Evolutionary conservation across 1,139 yeast genomes (phyloP).

Genomic region (Kodamaea suecica): DNA sequence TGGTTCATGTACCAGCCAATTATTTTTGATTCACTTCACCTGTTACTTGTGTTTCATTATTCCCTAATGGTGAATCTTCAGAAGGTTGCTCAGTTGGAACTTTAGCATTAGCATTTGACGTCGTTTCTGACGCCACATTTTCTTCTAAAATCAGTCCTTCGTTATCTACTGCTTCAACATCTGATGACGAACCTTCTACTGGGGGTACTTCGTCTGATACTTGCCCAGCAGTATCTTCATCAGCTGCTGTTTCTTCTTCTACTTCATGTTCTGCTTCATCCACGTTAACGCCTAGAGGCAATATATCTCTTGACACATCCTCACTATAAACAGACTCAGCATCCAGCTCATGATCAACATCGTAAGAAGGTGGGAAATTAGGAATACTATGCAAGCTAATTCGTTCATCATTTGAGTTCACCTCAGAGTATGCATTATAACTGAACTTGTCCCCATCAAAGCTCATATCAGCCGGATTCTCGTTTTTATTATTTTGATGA

Average conservation of each 20-base stretch:
- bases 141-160: neutral
- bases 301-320: too few relatives aligned
- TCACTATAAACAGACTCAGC: neutral
- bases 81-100: too few relatives aligned
- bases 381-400: slow-evolving; percentile 43
- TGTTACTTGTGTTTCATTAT: too few relatives aligned
- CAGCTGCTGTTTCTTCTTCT: slow-evolving; percentile 1
- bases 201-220: neutral
- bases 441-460: slow-evolving; percentile 29
- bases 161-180: neutral
- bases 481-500: slow-evolving; percentile 13
- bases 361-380: slow-evolving; percentile 37
- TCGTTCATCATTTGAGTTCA: slow-evolving; percentile 35
- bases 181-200: neutral
- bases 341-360: slow-evolving; percentile 9
- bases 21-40: too few relatives aligned
- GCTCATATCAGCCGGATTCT: slow-evolving; percentile 7
- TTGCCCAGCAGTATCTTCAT: slow-evolving; percentile 1
- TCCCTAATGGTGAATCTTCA: too few relatives aligned
- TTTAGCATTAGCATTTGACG: too few relatives aligned
- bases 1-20: too few relatives aligned
- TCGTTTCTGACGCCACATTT: too few relatives aligned
- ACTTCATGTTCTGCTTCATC: neutral
- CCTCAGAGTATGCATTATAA: slow-evolving; percentile 41
- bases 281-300: too few relatives aligned